Evolutionary conservation across 2,329 filamentous ascomycete species (phyloP), one percentile per base, ranked within the genome.

Genomic region (Colletotrichum sp.): DNA sequence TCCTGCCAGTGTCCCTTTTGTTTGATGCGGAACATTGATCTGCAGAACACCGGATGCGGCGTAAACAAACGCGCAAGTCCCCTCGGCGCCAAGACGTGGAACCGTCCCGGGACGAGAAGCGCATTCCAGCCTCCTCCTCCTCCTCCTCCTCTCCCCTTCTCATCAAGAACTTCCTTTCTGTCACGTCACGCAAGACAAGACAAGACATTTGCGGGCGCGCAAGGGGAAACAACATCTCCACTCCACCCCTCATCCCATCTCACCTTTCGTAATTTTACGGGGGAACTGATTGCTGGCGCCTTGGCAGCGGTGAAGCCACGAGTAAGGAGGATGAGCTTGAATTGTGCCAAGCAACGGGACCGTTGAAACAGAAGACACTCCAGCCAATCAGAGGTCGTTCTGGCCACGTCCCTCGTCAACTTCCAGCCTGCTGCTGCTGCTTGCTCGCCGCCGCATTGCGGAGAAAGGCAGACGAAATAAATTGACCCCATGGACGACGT

Each of bases 281-380:
- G 59, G 43, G 43, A 10, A 34, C 10, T 24, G 18, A 30, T 36
- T 21, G 34, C 61, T 38, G 56, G 43, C 14, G 66, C 26, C 73
- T 75, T 75, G 73, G 73, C 73, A 32, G 24, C 26, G 34, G 36
- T 58, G 32, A 43, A 12, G 38, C 34, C 48, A 43, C 73, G 69
- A 74, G 73, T 72, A 52, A 67, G 69, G 38, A 56, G 34, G 32
- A 48, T 43, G 62, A 72, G 69, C 72, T 72, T 72, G 62, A 66
- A 68, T 52, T 68, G 63, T 48, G 69, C 73, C 73, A 75, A 69
- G 67, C 67, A 18, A 9, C 14, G 12, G 43, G 55, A 48, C 48
- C 69, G 56, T 64, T 73, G 56, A 73, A 59, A n/a, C 14, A 43
- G 26, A 52, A 56, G 63, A 56, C 13, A 58, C 3, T 26, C n/a